Evolutionary conservation across 2,329 filamentous ascomycete species (phyloP).

Genomic region (Zalaria sp.): DNA sequence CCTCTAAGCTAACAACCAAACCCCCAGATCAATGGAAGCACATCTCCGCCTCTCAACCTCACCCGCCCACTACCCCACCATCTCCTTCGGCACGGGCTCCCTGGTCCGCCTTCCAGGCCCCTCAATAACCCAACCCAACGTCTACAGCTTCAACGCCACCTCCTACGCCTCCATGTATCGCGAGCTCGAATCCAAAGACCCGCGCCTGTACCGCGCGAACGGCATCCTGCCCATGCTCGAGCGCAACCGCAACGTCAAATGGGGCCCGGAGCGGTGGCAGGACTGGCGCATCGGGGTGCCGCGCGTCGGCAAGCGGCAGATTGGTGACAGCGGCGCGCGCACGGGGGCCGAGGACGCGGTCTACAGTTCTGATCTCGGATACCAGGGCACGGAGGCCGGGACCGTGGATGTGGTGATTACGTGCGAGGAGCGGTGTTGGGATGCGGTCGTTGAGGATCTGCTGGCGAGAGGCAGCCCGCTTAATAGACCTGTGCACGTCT

Average conservation of each 20-base stretch:
- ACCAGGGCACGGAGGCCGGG: constrained; percentile 69
- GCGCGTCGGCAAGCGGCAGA: constrained; percentile 48
- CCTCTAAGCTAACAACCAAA: too few species aligned
- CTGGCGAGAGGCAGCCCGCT: constrained; percentile 72
- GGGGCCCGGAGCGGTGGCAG: constrained; percentile 93
- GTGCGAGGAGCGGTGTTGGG: constrained; percentile 96
- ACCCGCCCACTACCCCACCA: constrained; percentile 63
- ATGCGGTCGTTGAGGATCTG: constrained; percentile 89
- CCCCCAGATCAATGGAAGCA: constrained; percentile 83
- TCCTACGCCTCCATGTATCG: constrained; percentile 92
- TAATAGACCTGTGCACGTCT: constrained; percentile 89
- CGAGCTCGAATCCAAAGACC: constrained; percentile 75
- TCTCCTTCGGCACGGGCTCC: constrained; percentile 93
- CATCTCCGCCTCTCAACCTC: constrained; percentile 80
- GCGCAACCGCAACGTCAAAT: constrained; percentile 82
- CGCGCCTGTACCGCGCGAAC: constrained; percentile 76
- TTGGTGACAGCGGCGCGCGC: constrained; percentile 2
- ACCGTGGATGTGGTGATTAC: constrained; percentile 91
- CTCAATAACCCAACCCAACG: constrained; percentile 82
- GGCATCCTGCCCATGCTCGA: constrained; percentile 93
- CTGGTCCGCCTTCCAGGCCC: constrained; percentile 87
- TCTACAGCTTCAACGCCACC: constrained; percentile 95
- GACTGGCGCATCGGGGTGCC: constrained; percentile 88
- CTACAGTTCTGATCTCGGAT: constrained; percentile 56
- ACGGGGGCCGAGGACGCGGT: constrained; percentile 18